These are phyloP conservation scores for Ogataea polymorpha DNA, from an alignment of 805 yeast genomes.

Conservation along the genomic window DNA sequence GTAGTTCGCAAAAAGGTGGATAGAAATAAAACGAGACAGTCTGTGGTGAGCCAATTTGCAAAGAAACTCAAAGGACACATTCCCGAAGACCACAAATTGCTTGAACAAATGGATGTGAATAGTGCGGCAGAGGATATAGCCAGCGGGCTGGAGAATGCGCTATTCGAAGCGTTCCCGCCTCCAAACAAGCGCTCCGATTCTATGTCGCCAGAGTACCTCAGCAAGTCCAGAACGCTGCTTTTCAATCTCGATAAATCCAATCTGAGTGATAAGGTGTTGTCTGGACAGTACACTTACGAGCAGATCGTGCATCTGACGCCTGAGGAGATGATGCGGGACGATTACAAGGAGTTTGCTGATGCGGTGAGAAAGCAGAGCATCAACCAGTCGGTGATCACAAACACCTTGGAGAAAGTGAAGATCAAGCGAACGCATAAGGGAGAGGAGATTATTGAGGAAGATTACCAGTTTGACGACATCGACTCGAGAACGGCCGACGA, in stretches of 20 bases:
- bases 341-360: constrained; percentile 69
- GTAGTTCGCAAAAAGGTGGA: constrained; percentile 17
- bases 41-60: constrained; percentile 51
- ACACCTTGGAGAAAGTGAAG: constrained; percentile 44
- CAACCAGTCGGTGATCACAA: constrained; percentile 61
- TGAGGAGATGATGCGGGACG: constrained; percentile 70
- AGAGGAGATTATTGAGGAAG: constrained; percentile 72
- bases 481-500: constrained; percentile 21
- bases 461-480: constrained; percentile 30
- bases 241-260: constrained; percentile 59
- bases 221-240: constrained; percentile 62
- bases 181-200: constrained; percentile 10
- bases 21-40: constrained; percentile 38
- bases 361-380: constrained; percentile 68
- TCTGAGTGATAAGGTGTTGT: constrained; percentile 56
- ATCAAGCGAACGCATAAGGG: constrained; percentile 85
- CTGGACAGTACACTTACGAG: constrained; percentile 49
- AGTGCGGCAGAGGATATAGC: constrained; percentile 46
- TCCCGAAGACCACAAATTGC: constrained; percentile 31
- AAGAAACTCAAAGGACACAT: constrained; percentile 42
- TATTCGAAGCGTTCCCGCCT: constrained; percentile 34
- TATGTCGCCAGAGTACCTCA: constrained; percentile 47
- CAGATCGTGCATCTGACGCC: constrained; percentile 63
- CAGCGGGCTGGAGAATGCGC: constrained; percentile 46
- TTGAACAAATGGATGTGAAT: constrained; percentile 26